Evolutionary conservation across 495 filamentous ascomycete genomes (phyloP).

Genomic region (Podospora didyma): DNA sequence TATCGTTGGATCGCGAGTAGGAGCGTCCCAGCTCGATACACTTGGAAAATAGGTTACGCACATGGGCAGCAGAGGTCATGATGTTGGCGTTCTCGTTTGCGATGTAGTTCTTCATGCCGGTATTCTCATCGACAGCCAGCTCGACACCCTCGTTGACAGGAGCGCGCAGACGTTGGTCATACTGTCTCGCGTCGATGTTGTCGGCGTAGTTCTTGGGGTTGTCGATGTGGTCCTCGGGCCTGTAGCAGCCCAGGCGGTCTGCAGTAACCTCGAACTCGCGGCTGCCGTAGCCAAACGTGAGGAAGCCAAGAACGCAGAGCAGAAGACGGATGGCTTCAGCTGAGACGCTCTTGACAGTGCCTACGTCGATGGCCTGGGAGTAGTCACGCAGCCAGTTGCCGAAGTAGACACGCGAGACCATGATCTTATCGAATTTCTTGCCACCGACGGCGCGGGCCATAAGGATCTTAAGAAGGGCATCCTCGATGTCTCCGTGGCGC

Average conservation of each 20-base stretch:
- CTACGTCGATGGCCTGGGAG: slow-evolving; percentile 78
- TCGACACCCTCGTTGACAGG: slow-evolving; percentile 77
- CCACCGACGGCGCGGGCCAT: slow-evolving; percentile 75
- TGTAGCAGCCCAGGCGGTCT: slow-evolving; percentile 82
- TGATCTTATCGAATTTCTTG: slow-evolving; percentile 83
- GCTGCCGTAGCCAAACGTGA: slow-evolving; percentile 78
- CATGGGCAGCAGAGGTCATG: slow-evolving; percentile 32
- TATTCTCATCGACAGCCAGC: slow-evolving; percentile 68
- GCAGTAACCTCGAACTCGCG: slow-evolving; percentile 87
- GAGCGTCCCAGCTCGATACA: slow-evolving; percentile 70
- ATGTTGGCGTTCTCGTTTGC: slow-evolving; percentile 72
- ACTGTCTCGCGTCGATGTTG: slow-evolving; percentile 78
- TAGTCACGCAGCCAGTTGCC: slow-evolving; percentile 91
- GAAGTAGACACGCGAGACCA: slow-evolving; percentile 81
- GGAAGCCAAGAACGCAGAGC: slow-evolving; percentile 57
- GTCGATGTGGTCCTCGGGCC: slow-evolving; percentile 86
- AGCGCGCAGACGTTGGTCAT: slow-evolving; percentile 72
- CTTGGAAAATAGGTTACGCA: slow-evolving; percentile 66
- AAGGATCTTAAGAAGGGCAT: slow-evolving; percentile 69
- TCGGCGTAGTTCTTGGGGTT: slow-evolving; percentile 75
- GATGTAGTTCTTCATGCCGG: slow-evolving; percentile 91
- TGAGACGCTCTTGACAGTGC: slow-evolving; percentile 81
- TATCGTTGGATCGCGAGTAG: slow-evolving; percentile 57
- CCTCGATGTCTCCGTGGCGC: slow-evolving; percentile 96
- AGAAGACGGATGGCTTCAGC: slow-evolving; percentile 85